Evolutionary conservation across 257 asterid species (phyloP), one percentile per base, ranked within the genome.

Genomic region (Solanum pimpinellifolium): DNA sequence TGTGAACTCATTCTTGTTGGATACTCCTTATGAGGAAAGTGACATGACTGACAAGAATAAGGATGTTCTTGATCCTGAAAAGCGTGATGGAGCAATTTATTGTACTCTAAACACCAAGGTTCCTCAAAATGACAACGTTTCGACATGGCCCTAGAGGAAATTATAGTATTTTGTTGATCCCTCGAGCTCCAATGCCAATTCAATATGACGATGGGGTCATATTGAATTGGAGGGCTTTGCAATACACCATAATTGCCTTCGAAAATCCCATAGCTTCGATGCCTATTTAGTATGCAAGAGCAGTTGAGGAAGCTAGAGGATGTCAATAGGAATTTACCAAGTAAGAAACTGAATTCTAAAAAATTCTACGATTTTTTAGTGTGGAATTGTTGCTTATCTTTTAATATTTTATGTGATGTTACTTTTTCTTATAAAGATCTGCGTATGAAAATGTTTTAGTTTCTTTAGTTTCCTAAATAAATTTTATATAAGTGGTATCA

Each of bases 281-380:
- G 12, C 66, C 25, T 59, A 20, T 59, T 59, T 20, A 20, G 25
- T 59, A 95, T 96, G 99, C 98, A 96, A 94, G 95, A 94, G 56
- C 94, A 95, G 77, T 68, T 93, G 93, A 93, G 90, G 95, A 94
- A 96, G 92, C 92, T 93, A 25, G 94, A 96, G 89, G 99, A 97
- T 66, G 92, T 94, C 18, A 95, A 97, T 89, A 91, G 92, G 86
- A 94, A 94, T 87, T 96, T 97, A 33, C 90, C 92, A 87, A 11
- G 91, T 33, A 33, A 72, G 33, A 66, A n/a, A 44, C 2, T 49
- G 16, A 33, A 56, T 56, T 18, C 11, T 25, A 42, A 11, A 42
- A 11, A 59, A 35, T 1, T 13, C 16, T 20, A 62, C 3, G n/a
- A 10, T 18, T 56, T 56, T 52, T 52, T 7, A 7, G 65, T 56